Evolutionary conservation across 371 early-diverging fungal species (phyloP), one percentile per base, ranked within the genome.

Genomic region (Syncephalis plumigaleata): DNA sequence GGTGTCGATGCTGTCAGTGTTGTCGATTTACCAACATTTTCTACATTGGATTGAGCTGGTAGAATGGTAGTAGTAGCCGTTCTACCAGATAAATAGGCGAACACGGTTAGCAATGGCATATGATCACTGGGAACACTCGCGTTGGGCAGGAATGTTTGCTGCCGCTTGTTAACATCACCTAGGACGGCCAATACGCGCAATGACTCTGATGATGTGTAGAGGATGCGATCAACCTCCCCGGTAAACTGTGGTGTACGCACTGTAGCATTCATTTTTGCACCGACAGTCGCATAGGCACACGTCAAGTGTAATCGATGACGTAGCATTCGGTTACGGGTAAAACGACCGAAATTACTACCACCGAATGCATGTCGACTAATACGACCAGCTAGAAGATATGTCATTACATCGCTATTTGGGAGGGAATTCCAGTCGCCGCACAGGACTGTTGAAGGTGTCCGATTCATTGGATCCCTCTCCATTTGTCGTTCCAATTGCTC

Each of bases 361-460:
- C 71, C 72, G 87, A 80, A 63, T 85, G 93, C 36, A 53, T 56
- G 57, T 80, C 91, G 48, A 70, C 73, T 59, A 67, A 77, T 43
- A 65, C 65, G 51, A 76, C 68, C 15, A 49, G 56, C 37, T 65
- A 66, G 47, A n/a, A 91, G 59, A 48, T 87, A 86, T 46, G 85
- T 81, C 59, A 87, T 85, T 0, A 98, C 91, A 9, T 86, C 85
- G 9, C 90, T 87, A 39, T 78, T 74, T 3, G 86, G 88, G 1
- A 79, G 63, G 9, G 94, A 92, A 63, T 98, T 98, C 60, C 96
- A 91, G 64, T 98, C 99, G n/a, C 98, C 99, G 46, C 84, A 79
- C 5, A 91, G 60, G 15, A 93, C 53, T 1, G 76, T 66, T 3
- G 84, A 78, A n/a, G 81, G 56, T 15, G 54, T 48, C 18, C 39